These are phyloP conservation scores for Plasmodium sp. DNA, from an alignment of 169 alveolate genomes.

Conservation along the genomic window DNA sequence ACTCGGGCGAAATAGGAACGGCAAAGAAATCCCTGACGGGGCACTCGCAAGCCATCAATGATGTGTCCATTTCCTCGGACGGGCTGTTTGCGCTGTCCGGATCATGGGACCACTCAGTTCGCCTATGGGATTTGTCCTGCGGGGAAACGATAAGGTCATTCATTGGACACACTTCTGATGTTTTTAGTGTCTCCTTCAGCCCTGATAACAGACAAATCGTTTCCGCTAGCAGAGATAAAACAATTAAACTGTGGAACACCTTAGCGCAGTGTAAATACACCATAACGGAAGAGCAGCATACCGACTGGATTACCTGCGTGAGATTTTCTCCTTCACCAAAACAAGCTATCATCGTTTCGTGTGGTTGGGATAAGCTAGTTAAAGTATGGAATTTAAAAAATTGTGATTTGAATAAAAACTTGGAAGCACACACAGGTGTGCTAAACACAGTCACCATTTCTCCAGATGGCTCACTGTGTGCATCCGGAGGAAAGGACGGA, in stretches of 20 bases:
- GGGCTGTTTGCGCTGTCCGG: constrained; percentile 96
- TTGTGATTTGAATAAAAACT: constrained; percentile 94
- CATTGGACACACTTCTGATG: constrained; percentile 95
- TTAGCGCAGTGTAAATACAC: constrained; percentile 98
- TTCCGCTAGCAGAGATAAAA: constrained; percentile 98
- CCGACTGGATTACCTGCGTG: constrained; percentile 98
- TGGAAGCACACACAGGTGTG: constrained; percentile 96
- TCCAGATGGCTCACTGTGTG: constrained; percentile 98
- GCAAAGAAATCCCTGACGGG: constrained; percentile 90
- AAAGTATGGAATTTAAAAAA: constrained; percentile 96
- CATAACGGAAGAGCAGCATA: constrained; percentile 94
- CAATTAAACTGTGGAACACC: constrained; percentile 98
- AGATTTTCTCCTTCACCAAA: constrained; percentile 96
- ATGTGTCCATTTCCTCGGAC: constrained; percentile 94
- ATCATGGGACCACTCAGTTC: constrained; percentile 94
- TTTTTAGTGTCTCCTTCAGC: constrained; percentile 96
- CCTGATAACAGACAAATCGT: constrained; percentile 99
- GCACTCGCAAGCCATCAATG: constrained; percentile 94
- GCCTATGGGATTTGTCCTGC: constrained; percentile 94
- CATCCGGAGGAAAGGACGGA: constrained; percentile 99
- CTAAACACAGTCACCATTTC: constrained; percentile 95
- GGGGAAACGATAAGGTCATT: constrained; percentile 93
- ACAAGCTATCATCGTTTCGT: constrained; percentile 96
- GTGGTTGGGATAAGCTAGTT: constrained; percentile 98
- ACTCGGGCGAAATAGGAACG: constrained; percentile 87